Percentiles rank a stretch among this genome's conserved stretches.
phyloP scores from a whole-genome alignment of 352 stramenopile species.

The Phytophthora fragariae region DNA sequence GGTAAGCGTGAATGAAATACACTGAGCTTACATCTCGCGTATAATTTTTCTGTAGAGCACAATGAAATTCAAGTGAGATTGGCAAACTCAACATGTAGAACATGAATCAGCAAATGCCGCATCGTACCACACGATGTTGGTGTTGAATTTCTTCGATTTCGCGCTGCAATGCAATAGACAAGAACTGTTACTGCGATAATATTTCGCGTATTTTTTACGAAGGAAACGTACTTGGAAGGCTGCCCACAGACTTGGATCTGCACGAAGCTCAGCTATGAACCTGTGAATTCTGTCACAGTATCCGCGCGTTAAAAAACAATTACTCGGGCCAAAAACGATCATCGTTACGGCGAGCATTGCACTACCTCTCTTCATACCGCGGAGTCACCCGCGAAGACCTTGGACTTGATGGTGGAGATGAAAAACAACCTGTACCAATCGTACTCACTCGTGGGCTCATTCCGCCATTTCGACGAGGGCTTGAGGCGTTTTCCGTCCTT shows the following conservation, averaged over 20 bases:
- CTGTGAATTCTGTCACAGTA: slow-evolving; percentile 49
- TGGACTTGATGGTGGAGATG: slow-evolving; percentile 13
- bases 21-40: slow-evolving; percentile 41
- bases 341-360: too few species aligned
- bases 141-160: slow-evolving; percentile 53
- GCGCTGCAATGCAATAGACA: slow-evolving; percentile 29
- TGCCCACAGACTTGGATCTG: slow-evolving; percentile 62
- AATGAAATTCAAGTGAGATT: slow-evolving; percentile 4
- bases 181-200: too few species aligned
- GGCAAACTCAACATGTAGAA: not conserved
- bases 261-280: slow-evolving; percentile 64
- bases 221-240: slow-evolving; percentile 52
- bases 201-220: not conserved
- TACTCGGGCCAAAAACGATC: too few species aligned
- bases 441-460: slow-evolving; percentile 22
- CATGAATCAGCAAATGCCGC: not conserved
- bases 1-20: not conserved
- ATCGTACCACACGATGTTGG: slow-evolving; percentile 52
- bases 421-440: not conserved
- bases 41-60: slow-evolving; percentile 40
- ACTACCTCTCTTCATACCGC: slow-evolving; percentile 35
- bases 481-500: slow-evolving; percentile 8
- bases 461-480: slow-evolving; percentile 16
- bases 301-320: not conserved
- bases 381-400: slow-evolving; percentile 15